Base-by-base conservation (phyloP, 2,329 filamentous ascomycete genomes). In the Colletotrichum kahawae region DNA sequence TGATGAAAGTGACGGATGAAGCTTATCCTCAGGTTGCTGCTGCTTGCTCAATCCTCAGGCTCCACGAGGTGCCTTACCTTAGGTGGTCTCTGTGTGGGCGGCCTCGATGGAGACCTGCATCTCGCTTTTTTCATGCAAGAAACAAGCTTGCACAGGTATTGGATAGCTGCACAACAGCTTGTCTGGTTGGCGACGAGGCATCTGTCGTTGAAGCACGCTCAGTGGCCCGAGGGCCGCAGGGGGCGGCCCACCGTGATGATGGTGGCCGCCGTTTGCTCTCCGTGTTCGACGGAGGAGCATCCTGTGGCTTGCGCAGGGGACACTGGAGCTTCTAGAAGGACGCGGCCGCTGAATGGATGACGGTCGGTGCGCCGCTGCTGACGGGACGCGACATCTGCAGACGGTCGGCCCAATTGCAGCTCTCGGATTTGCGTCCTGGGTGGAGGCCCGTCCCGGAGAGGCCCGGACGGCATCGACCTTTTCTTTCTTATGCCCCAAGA, bases 381-480 rank as follows among this genome's bases (percentile, higher is more conserved):
- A 71, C 54, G 48, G 51, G 51, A 62, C 62, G 64, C 68, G 54
- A 71, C 68, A 63, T 63, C 57, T 67, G 68, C 29, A 48, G 18
- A 2, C 24, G 16, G 18, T 31, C 38, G 27, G 21, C 16, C 57
- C 54, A 29, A 57, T 75, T 21, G 29, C 9, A 36, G 36, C 33
- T 24, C 60, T 48, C 21, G 51, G 67, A 33, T 31, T 56, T 51
- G 67, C 54, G 36, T 67, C 9, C 38, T 33, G 60, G 34, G 69
- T 67, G 72, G 72, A 71, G 72, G 72, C 72, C 72, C 72, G 68
- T 71, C 72, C 62, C 72, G 72, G 38, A 33, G 56, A 57, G 72
- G 68, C 72, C 72, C 72, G 67, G 56, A 48, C 67, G 67, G 67
- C 67, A 69, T 56, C 54, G 66, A 68, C 54, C 54, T 38, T 57